phyloP scores from a whole-genome alignment of 208 protist genomes.

The Trichomonas tenax region DNA sequence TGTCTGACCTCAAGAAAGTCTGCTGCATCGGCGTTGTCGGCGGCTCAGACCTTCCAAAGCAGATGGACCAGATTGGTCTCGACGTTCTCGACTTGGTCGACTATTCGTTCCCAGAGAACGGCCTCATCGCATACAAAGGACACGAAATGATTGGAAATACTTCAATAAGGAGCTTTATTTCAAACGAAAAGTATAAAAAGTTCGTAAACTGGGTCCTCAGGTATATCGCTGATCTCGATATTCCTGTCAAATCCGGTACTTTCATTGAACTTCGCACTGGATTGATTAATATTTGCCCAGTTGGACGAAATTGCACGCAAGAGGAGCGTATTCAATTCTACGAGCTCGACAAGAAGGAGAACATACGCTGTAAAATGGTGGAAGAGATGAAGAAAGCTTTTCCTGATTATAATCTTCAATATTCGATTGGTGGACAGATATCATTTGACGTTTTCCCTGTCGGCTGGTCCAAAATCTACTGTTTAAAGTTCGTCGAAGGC shows the following conservation, averaged over 20 bases:
- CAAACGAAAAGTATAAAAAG: slow-evolving; percentile 71
- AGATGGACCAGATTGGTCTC: slow-evolving; percentile 79
- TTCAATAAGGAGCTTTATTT: slow-evolving; percentile 25
- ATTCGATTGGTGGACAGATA: slow-evolving; percentile 92
- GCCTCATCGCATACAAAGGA: slow-evolving; percentile 48
- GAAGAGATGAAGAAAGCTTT: slow-evolving; percentile 59
- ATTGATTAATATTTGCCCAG: slow-evolving; percentile 97
- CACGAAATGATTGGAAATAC: not conserved
- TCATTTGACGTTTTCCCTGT: slow-evolving; percentile 96
- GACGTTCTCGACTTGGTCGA: slow-evolving; percentile 62
- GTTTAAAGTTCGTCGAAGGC: slow-evolving; percentile 65
- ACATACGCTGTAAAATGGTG: slow-evolving; percentile 78
- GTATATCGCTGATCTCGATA: slow-evolving; percentile 79
- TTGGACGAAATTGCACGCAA: slow-evolving; percentile 92
- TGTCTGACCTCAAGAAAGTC: slow-evolving; percentile 64
- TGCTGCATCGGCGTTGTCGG: slow-evolving; percentile 86
- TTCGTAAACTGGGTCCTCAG: slow-evolving; percentile 79
- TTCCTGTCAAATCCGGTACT: slow-evolving; percentile 89
- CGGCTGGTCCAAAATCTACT: slow-evolving; percentile 99
- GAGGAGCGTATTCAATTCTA: slow-evolving; percentile 89
- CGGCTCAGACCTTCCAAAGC: slow-evolving; percentile 90
- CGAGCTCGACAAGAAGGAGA: slow-evolving; percentile 77
- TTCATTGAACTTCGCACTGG: slow-evolving; percentile 97
- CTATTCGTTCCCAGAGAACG: slow-evolving; percentile 96
- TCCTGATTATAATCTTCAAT: slow-evolving; percentile 60